These are phyloP conservation scores for Phaeosphaeriaceae sp. DNA, from an alignment of 2,329 filamentous ascomycete species.

Conservation along the genomic window DNA sequence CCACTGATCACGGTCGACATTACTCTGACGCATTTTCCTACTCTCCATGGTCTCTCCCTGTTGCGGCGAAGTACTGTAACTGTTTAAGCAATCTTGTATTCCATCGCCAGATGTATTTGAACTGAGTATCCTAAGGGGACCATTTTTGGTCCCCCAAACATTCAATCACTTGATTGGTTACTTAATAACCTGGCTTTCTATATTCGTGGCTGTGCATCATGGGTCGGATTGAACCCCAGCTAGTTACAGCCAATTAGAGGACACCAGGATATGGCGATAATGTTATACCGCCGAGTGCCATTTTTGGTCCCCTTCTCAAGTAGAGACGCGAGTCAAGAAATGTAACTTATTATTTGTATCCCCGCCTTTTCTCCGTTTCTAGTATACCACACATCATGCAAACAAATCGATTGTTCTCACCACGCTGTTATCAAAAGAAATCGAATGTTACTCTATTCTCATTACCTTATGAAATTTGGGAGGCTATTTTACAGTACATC, in stretches of 20 bases:
- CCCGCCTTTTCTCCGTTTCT: not conserved
- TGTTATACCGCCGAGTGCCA: not conserved
- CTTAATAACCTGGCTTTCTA: not conserved
- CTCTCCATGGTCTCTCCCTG: not conserved
- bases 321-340: not conserved
- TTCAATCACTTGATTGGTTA: not conserved
- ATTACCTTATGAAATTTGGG: not conserved
- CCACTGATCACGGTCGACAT: not conserved
- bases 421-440: not conserved
- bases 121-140: slow-evolving; percentile 1
- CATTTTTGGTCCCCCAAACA: not conserved
- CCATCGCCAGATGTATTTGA: not conserved
- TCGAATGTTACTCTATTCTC: not conserved
- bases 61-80: not conserved
- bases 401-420: not conserved
- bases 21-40: slow-evolving; percentile 3
- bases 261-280: no score
- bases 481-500: not conserved
- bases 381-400: not conserved
- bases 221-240: not conserved
- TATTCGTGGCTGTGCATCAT: slow-evolving; percentile 1
- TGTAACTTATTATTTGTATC: not conserved
- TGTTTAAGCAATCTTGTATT: not conserved
- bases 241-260: no score
- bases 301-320: not conserved